Base-by-base conservation (phyloP, 83 land plant species). In the Diphasiastrum complanatum region DNA sequence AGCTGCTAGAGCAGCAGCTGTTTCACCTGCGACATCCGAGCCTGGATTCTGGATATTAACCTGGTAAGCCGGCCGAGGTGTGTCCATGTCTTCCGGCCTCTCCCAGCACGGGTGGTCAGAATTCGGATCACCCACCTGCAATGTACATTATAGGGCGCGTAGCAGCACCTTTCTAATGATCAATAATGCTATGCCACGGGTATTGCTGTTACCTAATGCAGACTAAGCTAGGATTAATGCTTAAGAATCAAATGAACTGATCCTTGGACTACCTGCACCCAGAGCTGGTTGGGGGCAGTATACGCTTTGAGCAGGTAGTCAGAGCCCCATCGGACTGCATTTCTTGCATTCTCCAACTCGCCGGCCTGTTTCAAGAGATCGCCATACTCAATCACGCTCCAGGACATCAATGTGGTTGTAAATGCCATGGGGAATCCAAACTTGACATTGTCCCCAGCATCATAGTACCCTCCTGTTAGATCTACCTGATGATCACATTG, bases 361-460 rank as follows among this genome's bases (percentile, higher is more conserved):
- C 59, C 59, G 11, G 59, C 59, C 31, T 27, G 8, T 27, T 27
- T 27, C 5, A 55, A 19, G 35, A 27, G 59, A 8, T 32, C 31
- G 11, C 35, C 59, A 30, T 11, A 55, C 27, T 55, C 59, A 27
- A 55, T 55, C 8, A 55, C 34, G 35, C 59, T 55, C 59, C 59
- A 55, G 26, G 59, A 55, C 14, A 55, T 31, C 34, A 55, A 6
- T 24, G 59, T 55, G 11, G 27, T 30, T 12, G 59, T 55, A 30
- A 55, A 55, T 55, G 59, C 59, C 59, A 55, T 55, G 8, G 59
- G 59, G 19, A 55, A 55, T 27, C 59, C 59, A 55, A 55, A n/a
- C n/a, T n/a, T n/a, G n/a, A n/a, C n/a, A n/a, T n/a, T n/a, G n/a
- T n/a, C n/a, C n/a, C n/a, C n/a, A 26, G 59, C 26, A 27, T 55